Conservation (phyloP, 163 green algal species). For the Volvox carteri region DNA sequence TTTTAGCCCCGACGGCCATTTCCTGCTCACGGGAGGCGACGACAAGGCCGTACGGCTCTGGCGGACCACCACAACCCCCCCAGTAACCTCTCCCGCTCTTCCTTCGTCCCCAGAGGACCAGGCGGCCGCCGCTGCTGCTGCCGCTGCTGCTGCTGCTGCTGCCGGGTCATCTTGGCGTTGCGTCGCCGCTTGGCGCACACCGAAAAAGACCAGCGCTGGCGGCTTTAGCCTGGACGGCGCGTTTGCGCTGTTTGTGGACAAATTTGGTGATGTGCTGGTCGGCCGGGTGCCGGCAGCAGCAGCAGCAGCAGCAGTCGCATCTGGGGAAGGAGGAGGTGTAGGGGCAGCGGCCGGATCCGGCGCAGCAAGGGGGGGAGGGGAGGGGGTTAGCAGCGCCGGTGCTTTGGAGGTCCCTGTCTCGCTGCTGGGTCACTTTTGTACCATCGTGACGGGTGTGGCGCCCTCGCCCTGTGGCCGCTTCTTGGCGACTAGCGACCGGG, state of each 20-base stretch:
- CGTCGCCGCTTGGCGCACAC: constrained; percentile 63
- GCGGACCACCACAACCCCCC: neutral
- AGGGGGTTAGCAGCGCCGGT: neutral
- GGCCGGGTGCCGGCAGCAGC: neutral
- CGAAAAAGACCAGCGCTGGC: constrained; percentile 70
- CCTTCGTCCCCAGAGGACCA: too few species aligned
- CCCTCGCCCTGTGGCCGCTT: constrained; percentile 52
- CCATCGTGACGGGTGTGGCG: constrained; percentile 75
- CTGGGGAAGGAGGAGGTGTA: too few species aligned
- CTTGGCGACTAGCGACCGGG: constrained; percentile 77
- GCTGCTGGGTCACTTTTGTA: constrained; percentile 81
- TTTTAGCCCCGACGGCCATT: constrained; percentile 68
- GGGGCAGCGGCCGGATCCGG: too few species aligned
- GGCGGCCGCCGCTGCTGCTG: too few species aligned
- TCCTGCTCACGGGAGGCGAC: constrained; percentile 74
- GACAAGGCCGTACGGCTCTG: constrained; percentile 78
- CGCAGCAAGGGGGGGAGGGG: too few species aligned
- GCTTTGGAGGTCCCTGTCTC: neutral
- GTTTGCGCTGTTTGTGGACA: constrained; percentile 75
- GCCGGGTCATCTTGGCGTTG: constrained; percentile 44
- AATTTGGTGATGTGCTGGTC: constrained; percentile 81
- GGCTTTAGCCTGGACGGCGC: constrained; percentile 61
- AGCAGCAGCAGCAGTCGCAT: too few species aligned
- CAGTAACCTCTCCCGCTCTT: too few species aligned
- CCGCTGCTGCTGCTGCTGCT: neutral